A percentile compares a stretch with the other conserved stretches of the same genome.
Conservation (phyloP, 495 filamentous ascomycete species). For the Daldinia vernicosa region DNA sequence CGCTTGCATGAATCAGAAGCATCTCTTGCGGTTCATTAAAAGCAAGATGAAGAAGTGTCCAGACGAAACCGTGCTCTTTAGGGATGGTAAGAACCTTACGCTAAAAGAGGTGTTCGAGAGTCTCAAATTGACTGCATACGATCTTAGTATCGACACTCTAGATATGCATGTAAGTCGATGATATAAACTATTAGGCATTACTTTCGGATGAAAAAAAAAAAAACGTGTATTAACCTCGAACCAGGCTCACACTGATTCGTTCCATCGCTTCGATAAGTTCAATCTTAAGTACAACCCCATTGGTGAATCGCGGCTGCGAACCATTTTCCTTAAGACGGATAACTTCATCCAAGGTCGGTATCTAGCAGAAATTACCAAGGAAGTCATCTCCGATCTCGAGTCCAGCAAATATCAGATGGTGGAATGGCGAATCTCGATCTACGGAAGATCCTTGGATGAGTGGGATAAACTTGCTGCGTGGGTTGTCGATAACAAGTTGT, state of each 20-base stretch:
- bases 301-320: constrained; percentile 91
- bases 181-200: not conserved
- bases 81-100: constrained; percentile 92
- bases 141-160: constrained; percentile 96
- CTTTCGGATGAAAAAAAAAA: not conserved
- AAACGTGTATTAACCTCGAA: constrained; percentile 6
- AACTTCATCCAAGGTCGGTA: constrained; percentile 97
- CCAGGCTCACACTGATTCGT: constrained; percentile 95
- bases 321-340: constrained; percentile 98
- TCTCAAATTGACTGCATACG: constrained; percentile 96
- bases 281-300: constrained; percentile 99
- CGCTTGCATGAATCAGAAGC: constrained; percentile 99
- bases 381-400: constrained; percentile 97
- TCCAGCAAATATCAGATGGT: constrained; percentile 99
- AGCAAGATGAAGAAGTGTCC: constrained; percentile 99
- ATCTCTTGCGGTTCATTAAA: constrained; percentile 97
- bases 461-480: constrained; percentile 98
- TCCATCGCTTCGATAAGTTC: constrained; percentile 99
- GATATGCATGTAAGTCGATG: constrained; percentile 86
- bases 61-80: constrained; percentile 90
- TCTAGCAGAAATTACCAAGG: constrained; percentile 95
- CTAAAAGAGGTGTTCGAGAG: constrained; percentile 94
- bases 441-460: constrained; percentile 88
- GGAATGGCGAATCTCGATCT: constrained; percentile 98
- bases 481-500: constrained; percentile 99